phyloP scores from a whole-genome alignment of 441 rosid species.

The Populus hybrid region DNA sequence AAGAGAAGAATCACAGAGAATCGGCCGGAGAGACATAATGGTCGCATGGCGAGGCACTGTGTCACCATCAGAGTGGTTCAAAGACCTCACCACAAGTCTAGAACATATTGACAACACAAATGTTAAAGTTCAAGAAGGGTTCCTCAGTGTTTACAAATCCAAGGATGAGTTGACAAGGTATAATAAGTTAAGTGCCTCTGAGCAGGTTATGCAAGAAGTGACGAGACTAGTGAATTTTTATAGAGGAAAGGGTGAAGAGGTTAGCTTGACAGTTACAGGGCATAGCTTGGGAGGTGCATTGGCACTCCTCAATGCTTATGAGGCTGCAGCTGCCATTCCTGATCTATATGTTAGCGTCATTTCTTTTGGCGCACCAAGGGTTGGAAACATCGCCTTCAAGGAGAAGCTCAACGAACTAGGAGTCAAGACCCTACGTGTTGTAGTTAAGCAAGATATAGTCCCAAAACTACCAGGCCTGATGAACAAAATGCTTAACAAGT shows the following conservation, averaged over 20 bases:
- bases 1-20: conserved; percentile 47
- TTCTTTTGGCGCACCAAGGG: conserved; percentile 48
- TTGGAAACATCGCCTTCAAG: conserved; percentile 39
- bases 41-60: conserved; percentile 84
- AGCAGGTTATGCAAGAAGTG: conserved; percentile 67
- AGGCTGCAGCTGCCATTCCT: conserved; percentile 29
- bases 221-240: conserved; percentile 23
- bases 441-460: conserved; percentile 40
- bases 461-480: conserved; percentile 38
- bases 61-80: conserved; percentile 71
- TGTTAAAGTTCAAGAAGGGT: conserved; percentile 61
- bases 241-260: conserved; percentile 34
- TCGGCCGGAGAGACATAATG: conserved; percentile 67
- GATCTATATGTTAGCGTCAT: conserved; percentile 27
- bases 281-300: conserved; percentile 51
- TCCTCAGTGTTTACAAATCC: conserved; percentile 55
- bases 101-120: conserved; percentile 27
- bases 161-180: conserved; percentile 53
- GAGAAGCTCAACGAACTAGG: conserved; percentile 27
- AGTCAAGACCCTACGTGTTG: conserved; percentile 40
- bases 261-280: conserved; percentile 42
- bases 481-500: conserved; percentile 21
- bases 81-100: conserved; percentile 48
- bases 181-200: conserved; percentile 62
- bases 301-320: conserved; percentile 41